phyloP scores from a whole-genome alignment of 805 yeast genomes.

The Sporopachydermia quercuum region DNA sequence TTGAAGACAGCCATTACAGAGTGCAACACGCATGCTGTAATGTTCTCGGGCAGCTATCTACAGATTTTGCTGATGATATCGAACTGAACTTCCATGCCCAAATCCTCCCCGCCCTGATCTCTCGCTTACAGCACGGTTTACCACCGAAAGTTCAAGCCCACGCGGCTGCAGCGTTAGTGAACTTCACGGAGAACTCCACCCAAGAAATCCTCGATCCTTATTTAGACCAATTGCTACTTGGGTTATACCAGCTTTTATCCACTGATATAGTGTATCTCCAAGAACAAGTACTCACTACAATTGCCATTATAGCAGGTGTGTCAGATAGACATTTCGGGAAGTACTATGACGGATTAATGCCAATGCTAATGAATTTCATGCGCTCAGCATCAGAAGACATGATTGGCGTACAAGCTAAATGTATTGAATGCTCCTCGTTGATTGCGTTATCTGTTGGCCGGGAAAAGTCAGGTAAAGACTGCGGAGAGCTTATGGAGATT shows the following conservation, averaged over 20 bases:
- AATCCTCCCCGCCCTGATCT: slow-evolving; percentile 77
- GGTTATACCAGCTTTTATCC: slow-evolving; percentile 61
- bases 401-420: slow-evolving; percentile 73
- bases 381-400: slow-evolving; percentile 64
- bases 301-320: slow-evolving; percentile 94
- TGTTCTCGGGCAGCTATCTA: slow-evolving; percentile 91
- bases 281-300: slow-evolving; percentile 92
- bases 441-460: slow-evolving; percentile 92
- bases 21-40: slow-evolving; percentile 97
- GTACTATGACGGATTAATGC: slow-evolving; percentile 92
- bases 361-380: slow-evolving; percentile 65
- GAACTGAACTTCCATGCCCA: slow-evolving; percentile 70
- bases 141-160: slow-evolving; percentile 88
- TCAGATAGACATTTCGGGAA: slow-evolving; percentile 79
- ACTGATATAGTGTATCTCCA: slow-evolving; percentile 87
- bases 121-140: slow-evolving; percentile 56
- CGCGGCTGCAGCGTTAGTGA: slow-evolving; percentile 96
- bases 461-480: slow-evolving; percentile 68
- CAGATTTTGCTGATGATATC: slow-evolving; percentile 84
- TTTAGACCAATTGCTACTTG: slow-evolving; percentile 63
- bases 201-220: slow-evolving; percentile 87
- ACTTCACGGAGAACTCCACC: slow-evolving; percentile 83
- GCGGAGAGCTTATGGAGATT: slow-evolving; percentile 55
- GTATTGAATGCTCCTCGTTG: slow-evolving; percentile 89
- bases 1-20: slow-evolving; percentile 78